Base-by-base conservation (phyloP, 2,329 filamentous ascomycete genomes). In the Nannizziopsis barbatae region DNA sequence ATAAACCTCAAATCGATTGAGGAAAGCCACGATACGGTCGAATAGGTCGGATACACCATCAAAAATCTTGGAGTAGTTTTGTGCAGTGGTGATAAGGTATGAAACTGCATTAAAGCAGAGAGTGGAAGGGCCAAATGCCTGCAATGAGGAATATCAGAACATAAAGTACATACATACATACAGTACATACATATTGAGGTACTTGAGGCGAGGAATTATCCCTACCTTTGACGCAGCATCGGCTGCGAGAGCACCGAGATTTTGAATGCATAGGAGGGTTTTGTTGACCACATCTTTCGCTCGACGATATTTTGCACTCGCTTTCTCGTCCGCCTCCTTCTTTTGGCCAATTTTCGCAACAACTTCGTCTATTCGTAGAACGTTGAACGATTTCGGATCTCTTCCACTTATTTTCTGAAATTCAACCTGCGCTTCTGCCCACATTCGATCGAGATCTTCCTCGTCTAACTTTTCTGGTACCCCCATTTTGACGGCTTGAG, bases 101-200 rank as follows among this genome's bases (percentile, higher is more conserved):
- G 54, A 57, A 33, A 62, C 55, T 1, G 60, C 60, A 46, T 59
- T 60, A 50, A 62, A 61, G 48, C 59, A 62, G 6, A 62, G 55
- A 15, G 44, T 52, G 14, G 55, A 53, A 1, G 60, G 60, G 11
- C 53, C 58, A 48, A 62, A 62, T 3, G 59, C 53, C 56, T 59
- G 46, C 7, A 15, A n/a, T 27, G 15, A 35, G 33, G 8, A 5
- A 11, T 14, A 37, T 37, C 9, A 45, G 33, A 14, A 12, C 17
- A 18, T 8, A 11, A 17, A 17, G 11, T 14, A 3, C 10, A 11
- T 33, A 8, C n/a, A 5, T 15, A 12, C 14, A 32, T 44, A 6
- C 40, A 38, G 20, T 12, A 45, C 39, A 30, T 14, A 17, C 11
- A 18, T 35, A 2, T 8, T 8, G 12, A 15, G 30, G n/a, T 14